These are phyloP conservation scores for Glycyrrhiza uralensis DNA, from an alignment of 306 rosid species.

Conservation along the genomic window DNA sequence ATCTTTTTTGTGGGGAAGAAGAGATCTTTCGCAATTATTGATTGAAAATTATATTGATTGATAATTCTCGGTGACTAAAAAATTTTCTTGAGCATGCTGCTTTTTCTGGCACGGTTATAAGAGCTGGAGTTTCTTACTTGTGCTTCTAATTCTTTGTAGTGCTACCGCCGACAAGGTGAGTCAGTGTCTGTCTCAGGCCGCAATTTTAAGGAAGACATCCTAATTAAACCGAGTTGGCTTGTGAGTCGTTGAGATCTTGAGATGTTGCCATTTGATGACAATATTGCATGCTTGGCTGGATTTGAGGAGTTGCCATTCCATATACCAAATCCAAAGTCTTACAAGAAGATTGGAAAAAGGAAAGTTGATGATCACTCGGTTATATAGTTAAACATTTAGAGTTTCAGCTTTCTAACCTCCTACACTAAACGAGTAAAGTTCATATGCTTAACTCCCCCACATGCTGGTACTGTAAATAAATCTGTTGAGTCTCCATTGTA, in stretches of 20 bases:
- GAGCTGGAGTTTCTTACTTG: neutral
- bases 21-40: neutral
- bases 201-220: conserved; percentile 71
- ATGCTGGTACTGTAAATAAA: conserved; percentile 32
- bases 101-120: neutral
- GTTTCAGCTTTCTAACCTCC: conserved; percentile 18
- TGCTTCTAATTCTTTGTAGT: conserved; percentile 54
- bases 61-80: neutral
- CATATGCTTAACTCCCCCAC: neutral
- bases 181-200: conserved; percentile 90
- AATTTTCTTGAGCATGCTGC: neutral
- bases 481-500: conserved; percentile 31
- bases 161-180: conserved; percentile 94
- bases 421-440: neutral
- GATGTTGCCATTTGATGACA: neutral
- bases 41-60: neutral
- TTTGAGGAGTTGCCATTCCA: conserved; percentile 4
- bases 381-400: neutral
- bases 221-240: conserved; percentile 91
- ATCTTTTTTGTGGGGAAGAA: neutral
- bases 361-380: conserved; percentile 1
- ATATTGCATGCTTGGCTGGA: conserved; percentile 4
- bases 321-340: neutral
- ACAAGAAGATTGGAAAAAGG: conserved; percentile 3
- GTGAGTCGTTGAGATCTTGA: conserved; percentile 58